A percentile compares a stretch with the other conserved stretches of the same genome.
These are phyloP conservation scores for Monosporascus sp. DNA, from an alignment of 2,329 filamentous ascomycete species.

Conservation along the genomic window DNA sequence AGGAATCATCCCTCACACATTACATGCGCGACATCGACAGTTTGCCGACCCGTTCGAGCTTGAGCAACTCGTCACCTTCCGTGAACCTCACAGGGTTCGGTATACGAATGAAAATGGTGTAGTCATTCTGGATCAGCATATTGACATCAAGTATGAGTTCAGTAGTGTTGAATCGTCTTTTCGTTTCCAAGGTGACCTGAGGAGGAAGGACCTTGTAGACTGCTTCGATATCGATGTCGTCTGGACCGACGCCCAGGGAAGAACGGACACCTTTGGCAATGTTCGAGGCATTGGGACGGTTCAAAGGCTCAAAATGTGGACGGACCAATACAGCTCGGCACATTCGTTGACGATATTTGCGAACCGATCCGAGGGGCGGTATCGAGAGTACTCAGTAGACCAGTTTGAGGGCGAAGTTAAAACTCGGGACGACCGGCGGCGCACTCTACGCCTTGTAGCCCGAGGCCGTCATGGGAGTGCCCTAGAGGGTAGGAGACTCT, in stretches of 20 bases:
- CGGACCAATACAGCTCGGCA: conserved; percentile 40
- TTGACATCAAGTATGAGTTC: conserved; percentile 46
- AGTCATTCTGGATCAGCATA: conserved; percentile 42
- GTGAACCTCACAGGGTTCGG: conserved; percentile 41
- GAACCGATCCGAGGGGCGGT: conserved; percentile 37
- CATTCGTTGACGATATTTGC: conserved; percentile 44
- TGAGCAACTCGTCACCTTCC: conserved; percentile 43
- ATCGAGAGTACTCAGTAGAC: conserved; percentile 43
- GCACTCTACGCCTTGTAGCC: conserved; percentile 38
- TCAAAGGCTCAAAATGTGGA: conserved; percentile 48
- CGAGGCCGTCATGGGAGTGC: conserved; percentile 35
- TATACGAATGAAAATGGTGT: conserved; percentile 41
- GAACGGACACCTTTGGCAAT: conserved; percentile 45
- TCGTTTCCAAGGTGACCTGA: conserved; percentile 44
- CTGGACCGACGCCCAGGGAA: conserved; percentile 44
- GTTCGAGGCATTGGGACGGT: conserved; percentile 46
- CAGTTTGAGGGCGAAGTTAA: conserved; percentile 42
- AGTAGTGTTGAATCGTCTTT: conserved; percentile 41
- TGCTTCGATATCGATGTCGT: conserved; percentile 48
- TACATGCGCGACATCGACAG: conserved; percentile 45
- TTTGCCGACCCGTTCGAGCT: conserved; percentile 45
- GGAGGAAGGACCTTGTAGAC: conserved; percentile 41
- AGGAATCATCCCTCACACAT: conserved; percentile 42
- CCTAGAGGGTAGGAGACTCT: conserved; percentile 26
- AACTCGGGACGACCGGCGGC: conserved; percentile 39